Evolutionary conservation across 768 basidiomycete species (phyloP).

Genomic region (Lentinus tigrinus): DNA sequence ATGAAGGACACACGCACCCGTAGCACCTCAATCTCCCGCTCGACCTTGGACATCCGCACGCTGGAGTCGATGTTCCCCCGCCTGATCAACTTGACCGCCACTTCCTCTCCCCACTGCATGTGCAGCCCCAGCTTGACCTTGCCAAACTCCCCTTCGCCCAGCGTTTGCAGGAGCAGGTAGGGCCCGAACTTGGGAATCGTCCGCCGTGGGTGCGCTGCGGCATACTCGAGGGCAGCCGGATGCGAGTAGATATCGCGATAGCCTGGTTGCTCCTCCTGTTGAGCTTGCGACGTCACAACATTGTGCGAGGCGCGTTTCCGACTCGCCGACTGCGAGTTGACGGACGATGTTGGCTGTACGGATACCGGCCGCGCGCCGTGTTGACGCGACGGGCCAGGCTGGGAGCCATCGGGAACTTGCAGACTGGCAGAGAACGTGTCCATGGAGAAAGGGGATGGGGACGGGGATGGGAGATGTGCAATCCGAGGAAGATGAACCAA

Average conservation of each 20-base stretch:
- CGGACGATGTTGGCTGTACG: slow-evolving; percentile 47
- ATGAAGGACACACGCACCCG: slow-evolving; percentile 55
- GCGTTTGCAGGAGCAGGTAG: slow-evolving; percentile 90
- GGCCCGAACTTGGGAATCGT: slow-evolving; percentile 93
- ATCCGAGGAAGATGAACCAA: slow-evolving; percentile 14
- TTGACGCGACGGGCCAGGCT: slow-evolving; percentile 47
- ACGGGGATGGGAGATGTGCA: not conserved
- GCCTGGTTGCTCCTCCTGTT: slow-evolving; percentile 45
- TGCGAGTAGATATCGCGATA: slow-evolving; percentile 80
- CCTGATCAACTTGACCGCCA: slow-evolving; percentile 97
- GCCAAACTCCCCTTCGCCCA: slow-evolving; percentile 98
- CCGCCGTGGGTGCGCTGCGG: slow-evolving; percentile 78
- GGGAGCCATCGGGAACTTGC: slow-evolving; percentile 44
- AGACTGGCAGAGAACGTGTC: slow-evolving; percentile 32
- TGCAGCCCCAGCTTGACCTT: slow-evolving; percentile 99
- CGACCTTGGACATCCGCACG: slow-evolving; percentile 90
- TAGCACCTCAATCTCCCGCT: slow-evolving; percentile 96
- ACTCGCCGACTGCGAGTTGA: slow-evolving; percentile 31
- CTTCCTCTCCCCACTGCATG: slow-evolving; percentile 91
- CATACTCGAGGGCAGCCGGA: slow-evolving; percentile 82
- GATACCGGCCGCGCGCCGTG: slow-evolving; percentile 53
- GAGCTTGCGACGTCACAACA: slow-evolving; percentile 53
- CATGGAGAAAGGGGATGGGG: slow-evolving; percentile 20
- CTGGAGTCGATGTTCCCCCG: slow-evolving; percentile 87
- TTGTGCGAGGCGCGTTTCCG: slow-evolving; percentile 74